Base-by-base conservation (phyloP, 2,329 filamentous ascomycete species). In the Fusarium floridanum region DNA sequence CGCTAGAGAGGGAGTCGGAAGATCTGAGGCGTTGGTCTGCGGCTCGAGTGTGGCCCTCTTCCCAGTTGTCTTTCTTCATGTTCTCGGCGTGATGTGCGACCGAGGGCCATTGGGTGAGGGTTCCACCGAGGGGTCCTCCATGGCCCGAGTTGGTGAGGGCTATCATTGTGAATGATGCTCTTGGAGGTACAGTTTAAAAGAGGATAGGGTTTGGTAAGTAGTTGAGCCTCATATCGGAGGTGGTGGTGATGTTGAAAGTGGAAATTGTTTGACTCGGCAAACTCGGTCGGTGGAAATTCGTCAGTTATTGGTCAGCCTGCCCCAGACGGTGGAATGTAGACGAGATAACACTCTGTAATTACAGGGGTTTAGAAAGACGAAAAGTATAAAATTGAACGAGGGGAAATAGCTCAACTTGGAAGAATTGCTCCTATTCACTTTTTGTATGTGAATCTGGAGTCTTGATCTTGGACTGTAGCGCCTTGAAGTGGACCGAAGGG, bases 31-130 rank as follows among this genome's bases (percentile, higher is more conserved):
- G 65, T 14, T 78, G 74, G 14, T 77, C 77, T 1, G 77, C 77
- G 22, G 74, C 77, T 22, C 76, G 67, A 5, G 76, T 78, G 64
- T 79, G 74, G 37, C 77, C 77, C 34, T 78, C 77, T 50, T 79
- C 78, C 77, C 77, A 79, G 29, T 79, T 74, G 45, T 79, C 77
- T 20, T 70, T 76, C 10, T 73, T 73, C 67, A 77, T 66, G 57
- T 66, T 67, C n/a, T 74, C 74, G 22, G 68, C 55, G 67, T 76
- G 77, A 59, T 76, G 77, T 36, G 60, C 36, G 24, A 61, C 45
- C 17, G 70, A 56, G 6, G 69, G 64, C 61, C 68, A 76, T 27
- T 69, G 63, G 59, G 68, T 65, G 12, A 76, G 63, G 29, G 64
- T 68, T 10, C 71, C 71, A 9, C 56, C 39, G 10, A 61, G 60